Conservation (phyloP, 345 rosid species). For the Reutealis trisperma region DNA sequence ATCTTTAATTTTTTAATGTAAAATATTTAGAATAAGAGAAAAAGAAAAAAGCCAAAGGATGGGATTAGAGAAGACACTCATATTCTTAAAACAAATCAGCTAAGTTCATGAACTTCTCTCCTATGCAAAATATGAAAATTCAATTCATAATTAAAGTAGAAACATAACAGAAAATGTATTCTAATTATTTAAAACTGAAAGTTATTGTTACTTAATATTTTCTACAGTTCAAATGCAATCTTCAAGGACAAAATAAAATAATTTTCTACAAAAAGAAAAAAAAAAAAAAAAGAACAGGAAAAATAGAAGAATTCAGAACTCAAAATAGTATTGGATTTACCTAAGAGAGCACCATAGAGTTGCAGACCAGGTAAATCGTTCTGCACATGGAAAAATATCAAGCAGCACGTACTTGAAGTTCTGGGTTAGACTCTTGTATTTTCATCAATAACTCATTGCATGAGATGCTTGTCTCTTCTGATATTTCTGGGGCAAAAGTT, state of each 20-base stretch:
- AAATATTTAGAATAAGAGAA: too few species aligned
- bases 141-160: too few species aligned
- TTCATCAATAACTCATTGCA: conserved; percentile 37
- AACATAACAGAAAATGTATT: too few species aligned
- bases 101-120: too few species aligned
- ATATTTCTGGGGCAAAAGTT: conserved; percentile 32
- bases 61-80: too few species aligned
- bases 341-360: background rate
- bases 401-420: conserved; percentile 10
- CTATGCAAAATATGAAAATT: too few species aligned
- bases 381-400: conserved; percentile 14
- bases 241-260: background rate
- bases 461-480: conserved; percentile 26
- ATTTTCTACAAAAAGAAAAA: too few species aligned
- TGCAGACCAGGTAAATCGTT: background rate
- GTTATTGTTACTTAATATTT: too few species aligned
- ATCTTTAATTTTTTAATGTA: too few species aligned
- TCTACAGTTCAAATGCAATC: background rate
- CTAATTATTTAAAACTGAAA: too few species aligned
- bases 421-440: conserved; percentile 20
- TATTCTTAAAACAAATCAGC: too few species aligned
- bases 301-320: background rate
- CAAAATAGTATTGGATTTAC: background rate
- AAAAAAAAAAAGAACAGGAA: background rate
- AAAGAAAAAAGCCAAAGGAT: too few species aligned